Evolutionary conservation across 2,329 filamentous ascomycete genomes (phyloP).

Genomic region (Cladophialophora bantiana): DNA sequence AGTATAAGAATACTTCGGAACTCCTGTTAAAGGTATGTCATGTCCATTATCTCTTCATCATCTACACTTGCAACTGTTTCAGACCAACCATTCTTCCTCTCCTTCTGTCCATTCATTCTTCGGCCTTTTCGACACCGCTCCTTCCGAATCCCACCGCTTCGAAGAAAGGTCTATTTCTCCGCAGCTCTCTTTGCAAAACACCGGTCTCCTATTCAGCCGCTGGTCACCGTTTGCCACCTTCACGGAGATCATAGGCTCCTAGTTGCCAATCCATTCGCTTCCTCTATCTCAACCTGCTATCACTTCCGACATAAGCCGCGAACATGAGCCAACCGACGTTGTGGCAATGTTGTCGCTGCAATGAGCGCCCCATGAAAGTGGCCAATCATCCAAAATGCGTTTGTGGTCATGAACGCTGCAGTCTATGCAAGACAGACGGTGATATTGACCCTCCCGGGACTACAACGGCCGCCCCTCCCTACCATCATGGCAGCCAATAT

Average conservation of each 20-base stretch:
- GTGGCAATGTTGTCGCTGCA: slow-evolving; percentile 28
- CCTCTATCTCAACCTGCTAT: not conserved
- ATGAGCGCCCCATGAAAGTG: slow-evolving; percentile 12
- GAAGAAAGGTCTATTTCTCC: not conserved
- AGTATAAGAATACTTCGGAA: not conserved
- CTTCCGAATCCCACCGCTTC: not conserved
- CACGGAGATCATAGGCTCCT: not conserved
- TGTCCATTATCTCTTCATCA: not conserved
- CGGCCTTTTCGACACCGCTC: not conserved
- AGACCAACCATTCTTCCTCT: not conserved
- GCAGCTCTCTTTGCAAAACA: not conserved
- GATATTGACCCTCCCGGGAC: slow-evolving; percentile 1
- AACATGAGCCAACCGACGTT: not conserved
- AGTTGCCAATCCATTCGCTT: not conserved
- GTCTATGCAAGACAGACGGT: slow-evolving; percentile 17
- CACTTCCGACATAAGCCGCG: not conserved
- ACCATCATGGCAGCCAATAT: not conserved
- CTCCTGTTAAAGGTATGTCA: not conserved
- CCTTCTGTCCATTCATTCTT: not conserved
- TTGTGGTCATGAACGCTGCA: slow-evolving; percentile 30
- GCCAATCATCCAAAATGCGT: slow-evolving; percentile 24
- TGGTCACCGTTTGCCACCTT: not conserved
- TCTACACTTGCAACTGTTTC: not conserved
- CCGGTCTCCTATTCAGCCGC: not conserved
- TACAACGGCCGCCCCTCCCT: not conserved